Evolutionary conservation across 148 eudicot genomes (phyloP).

Genomic region (Chenopodium berlandieri): DNA sequence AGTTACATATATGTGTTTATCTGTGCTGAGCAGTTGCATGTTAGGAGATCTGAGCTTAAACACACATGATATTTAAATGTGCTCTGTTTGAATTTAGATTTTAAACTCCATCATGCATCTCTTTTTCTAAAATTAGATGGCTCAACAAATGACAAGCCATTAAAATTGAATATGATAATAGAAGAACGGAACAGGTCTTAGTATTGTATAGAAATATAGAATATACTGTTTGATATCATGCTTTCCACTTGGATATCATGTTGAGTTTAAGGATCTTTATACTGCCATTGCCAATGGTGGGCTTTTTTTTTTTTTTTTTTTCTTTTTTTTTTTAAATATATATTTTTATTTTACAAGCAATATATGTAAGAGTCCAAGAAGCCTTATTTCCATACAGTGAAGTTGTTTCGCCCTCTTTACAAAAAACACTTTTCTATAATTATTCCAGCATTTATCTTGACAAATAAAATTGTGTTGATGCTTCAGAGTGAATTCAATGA

Average conservation of each 20-base stretch:
- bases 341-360: neutral
- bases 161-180: neutral
- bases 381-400: neutral
- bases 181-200: neutral
- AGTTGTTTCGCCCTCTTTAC: neutral
- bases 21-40: neutral
- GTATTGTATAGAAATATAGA: neutral
- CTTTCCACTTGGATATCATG: neutral
- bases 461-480: neutral
- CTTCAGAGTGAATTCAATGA: slow-evolving; percentile 17
- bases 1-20: neutral
- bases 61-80: neutral
- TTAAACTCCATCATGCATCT: neutral
- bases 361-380: neutral
- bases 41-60: neutral
- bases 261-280: neutral
- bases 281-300: no score
- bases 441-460: slow-evolving; percentile 1
- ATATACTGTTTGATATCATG: neutral
- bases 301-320: no score
- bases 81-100: neutral
- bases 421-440: neutral
- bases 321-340: neutral
- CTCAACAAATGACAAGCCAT: neutral
- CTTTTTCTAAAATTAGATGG: neutral